These are phyloP conservation scores for Euptelea pleiosperma DNA, from an alignment of 164 flowering plant genomes.

Conservation along the genomic window DNA sequence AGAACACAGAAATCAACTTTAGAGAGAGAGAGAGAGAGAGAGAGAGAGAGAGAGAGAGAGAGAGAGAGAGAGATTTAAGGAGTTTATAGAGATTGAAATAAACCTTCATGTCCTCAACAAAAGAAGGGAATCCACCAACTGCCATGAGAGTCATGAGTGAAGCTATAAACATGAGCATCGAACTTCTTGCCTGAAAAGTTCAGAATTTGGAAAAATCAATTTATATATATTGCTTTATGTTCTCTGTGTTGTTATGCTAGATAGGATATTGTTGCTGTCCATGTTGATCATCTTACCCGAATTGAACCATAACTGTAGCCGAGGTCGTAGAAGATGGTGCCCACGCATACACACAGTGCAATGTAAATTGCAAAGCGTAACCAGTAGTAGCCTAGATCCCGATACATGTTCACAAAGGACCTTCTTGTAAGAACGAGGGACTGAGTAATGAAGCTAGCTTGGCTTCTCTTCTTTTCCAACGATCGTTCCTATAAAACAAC, in stretches of 20 bases:
- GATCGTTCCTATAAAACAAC: constrained; percentile 26
- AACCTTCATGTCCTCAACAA: constrained; percentile 59
- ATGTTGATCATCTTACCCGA: constrained; percentile 25
- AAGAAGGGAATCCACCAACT: constrained; percentile 60
- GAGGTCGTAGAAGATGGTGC: constrained; percentile 44
- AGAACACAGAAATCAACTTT: too few relatives aligned
- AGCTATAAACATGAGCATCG: constrained; percentile 40
- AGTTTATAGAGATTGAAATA: too few relatives aligned
- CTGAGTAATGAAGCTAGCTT: constrained; percentile 37
- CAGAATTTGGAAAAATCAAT: too few relatives aligned
- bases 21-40: too few relatives aligned
- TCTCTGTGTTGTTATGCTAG: too few relatives aligned
- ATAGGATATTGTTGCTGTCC: too few relatives aligned
- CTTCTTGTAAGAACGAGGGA: constrained; percentile 41
- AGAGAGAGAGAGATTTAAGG: too few relatives aligned
- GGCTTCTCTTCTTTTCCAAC: constrained; percentile 26
- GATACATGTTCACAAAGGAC: constrained; percentile 55
- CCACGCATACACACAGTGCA: constrained; percentile 32
- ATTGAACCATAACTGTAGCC: constrained; percentile 36
- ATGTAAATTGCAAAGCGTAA: constrained; percentile 39
- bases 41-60: too few relatives aligned
- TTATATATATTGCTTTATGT: too few relatives aligned
- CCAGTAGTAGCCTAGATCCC: constrained; percentile 74
- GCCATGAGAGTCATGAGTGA: constrained; percentile 47
- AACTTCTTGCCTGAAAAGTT: constrained; percentile 36